phyloP scores from a whole-genome alignment of 1,284 basidiomycete species.

The Coniferiporia sulphurascens region DNA sequence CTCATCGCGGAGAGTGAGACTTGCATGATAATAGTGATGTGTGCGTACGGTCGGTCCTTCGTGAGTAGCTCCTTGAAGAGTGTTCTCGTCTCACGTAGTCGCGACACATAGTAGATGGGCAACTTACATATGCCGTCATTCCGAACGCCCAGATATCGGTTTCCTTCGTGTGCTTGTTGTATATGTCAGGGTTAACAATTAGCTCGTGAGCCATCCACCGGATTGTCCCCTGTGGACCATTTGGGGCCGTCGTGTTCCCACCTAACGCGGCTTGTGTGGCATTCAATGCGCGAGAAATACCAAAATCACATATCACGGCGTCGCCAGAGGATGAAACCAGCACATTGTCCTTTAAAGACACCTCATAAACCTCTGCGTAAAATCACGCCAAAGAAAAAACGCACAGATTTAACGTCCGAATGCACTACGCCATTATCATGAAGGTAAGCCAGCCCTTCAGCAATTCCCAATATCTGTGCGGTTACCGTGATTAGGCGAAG shows the following conservation, averaged over 20 bases:
- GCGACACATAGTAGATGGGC: no score
- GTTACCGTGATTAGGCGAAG: no score
- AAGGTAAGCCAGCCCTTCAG: not conserved
- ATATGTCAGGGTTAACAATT: not conserved
- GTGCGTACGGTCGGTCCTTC: not conserved
- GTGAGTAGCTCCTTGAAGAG: conserved; percentile 2
- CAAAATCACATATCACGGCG: not conserved
- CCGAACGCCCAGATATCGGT: conserved; percentile 14
- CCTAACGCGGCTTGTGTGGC: not conserved
- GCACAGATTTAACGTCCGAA: conserved; percentile 10
- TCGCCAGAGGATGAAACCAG: not conserved
- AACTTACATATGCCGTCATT: conserved; percentile 10
- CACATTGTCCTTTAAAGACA: conserved; percentile 6
- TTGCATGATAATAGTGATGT: not conserved
- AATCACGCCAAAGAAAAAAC: not conserved
- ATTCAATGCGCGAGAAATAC: not conserved
- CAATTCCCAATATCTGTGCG: no score
- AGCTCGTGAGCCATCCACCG: not conserved
- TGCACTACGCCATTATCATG: not conserved
- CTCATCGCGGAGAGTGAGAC: not conserved
- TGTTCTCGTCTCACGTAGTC: no score
- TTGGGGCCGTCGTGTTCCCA: not conserved
- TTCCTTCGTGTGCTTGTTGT: not conserved
- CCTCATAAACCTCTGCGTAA: no score
- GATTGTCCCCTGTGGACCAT: not conserved